Conservation (phyloP, 2,329 filamentous ascomycete species). For the Sclerotinia spermophila region DNA sequence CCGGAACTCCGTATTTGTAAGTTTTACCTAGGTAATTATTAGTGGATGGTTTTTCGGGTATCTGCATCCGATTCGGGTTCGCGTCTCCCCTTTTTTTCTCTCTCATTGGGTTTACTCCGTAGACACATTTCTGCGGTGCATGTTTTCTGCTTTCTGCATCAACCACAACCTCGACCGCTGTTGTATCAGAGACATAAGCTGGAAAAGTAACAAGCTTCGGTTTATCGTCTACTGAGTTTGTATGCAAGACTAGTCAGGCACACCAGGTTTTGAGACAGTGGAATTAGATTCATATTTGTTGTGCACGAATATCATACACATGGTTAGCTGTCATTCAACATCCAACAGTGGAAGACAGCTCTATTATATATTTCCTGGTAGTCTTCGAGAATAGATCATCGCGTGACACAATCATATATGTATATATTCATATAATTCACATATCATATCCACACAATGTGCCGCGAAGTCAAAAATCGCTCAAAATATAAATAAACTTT, state of each 20-base stretch:
- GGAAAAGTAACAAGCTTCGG: no score
- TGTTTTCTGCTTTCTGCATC: neutral
- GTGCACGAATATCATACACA: neutral
- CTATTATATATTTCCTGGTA: neutral
- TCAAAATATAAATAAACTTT: neutral
- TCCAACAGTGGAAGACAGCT: neutral
- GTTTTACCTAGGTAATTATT: neutral
- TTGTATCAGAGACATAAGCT: no score
- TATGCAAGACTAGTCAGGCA: no score
- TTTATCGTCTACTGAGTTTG: no score
- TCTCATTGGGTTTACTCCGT: no score
- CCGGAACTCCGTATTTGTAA: constrained; percentile 1
- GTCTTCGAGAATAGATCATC: neutral
- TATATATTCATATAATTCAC: neutral
- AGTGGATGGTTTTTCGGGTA: neutral
- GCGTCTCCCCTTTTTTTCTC: neutral
- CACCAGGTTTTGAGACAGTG: no score
- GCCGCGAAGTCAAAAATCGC: neutral
- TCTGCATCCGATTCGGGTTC: neutral
- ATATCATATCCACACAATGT: neutral
- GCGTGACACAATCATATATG: neutral
- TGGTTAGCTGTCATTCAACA: neutral
- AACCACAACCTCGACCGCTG: no score
- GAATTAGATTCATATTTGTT: no score
- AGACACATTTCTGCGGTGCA: neutral